Evolutionary conservation across 1,284 basidiomycete genomes (phyloP).

Genomic region (Blastosporella zonata): DNA sequence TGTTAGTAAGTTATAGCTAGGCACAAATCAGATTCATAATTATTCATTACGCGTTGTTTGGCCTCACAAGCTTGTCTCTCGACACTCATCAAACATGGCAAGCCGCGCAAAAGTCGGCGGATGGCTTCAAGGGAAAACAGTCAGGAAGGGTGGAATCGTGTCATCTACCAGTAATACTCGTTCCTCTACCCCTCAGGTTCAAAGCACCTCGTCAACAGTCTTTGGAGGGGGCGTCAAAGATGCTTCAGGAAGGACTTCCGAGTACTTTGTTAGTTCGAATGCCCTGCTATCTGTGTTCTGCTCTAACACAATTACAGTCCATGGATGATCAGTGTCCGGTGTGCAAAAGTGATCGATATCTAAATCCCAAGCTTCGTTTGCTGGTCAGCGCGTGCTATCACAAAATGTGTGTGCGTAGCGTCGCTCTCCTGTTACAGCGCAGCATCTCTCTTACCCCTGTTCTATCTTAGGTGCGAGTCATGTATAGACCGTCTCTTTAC

Average conservation of each 20-base stretch:
- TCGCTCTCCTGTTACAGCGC: not conserved
- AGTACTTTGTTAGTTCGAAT: conserved; percentile 64
- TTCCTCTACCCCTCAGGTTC: conserved; percentile 64
- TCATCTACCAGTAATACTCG: conserved; percentile 50
- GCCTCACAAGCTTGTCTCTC: not conserved
- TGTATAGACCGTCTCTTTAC: conserved; percentile 98
- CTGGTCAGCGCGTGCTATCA: conserved; percentile 98
- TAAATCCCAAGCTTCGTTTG: conserved; percentile 91
- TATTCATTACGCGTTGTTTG: conserved; percentile 1
- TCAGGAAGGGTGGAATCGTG: conserved; percentile 57
- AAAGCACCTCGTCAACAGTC: conserved; percentile 66
- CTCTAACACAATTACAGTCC: conserved; percentile 46
- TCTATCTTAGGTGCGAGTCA: conserved; percentile 79
- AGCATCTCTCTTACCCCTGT: conserved; percentile 1
- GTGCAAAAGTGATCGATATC: conserved; percentile 94
- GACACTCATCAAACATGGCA: conserved; percentile 25
- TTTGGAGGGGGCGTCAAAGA: conserved; percentile 82
- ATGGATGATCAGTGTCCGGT: conserved; percentile 96
- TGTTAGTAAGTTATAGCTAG: not conserved
- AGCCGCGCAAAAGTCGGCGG: conserved; percentile 32
- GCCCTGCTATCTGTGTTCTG: conserved; percentile 4
- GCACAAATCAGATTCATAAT: not conserved
- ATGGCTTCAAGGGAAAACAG: conserved; percentile 71
- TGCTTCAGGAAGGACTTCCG: conserved; percentile 71
- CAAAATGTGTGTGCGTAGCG: conserved; percentile 72